phyloP scores from a whole-genome alignment of 495 filamentous ascomycete genomes.

The Penicillium ochrochloron region DNA sequence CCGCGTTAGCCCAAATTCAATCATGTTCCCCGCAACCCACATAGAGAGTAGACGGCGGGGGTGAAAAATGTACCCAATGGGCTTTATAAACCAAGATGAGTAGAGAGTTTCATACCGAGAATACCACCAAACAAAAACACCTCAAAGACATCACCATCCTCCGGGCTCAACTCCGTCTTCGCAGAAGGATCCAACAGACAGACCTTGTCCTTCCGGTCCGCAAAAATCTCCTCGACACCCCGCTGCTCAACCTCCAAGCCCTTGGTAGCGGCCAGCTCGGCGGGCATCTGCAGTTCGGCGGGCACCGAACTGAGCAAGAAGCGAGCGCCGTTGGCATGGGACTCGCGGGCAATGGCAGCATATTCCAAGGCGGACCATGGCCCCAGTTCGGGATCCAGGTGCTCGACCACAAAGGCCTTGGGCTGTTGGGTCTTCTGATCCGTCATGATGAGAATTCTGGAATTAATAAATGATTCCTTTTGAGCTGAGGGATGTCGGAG shows the following conservation, averaged over 20 bases:
- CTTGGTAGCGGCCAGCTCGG: slow-evolving; percentile 58
- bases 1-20: slow-evolving; percentile 21
- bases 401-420: slow-evolving; percentile 82
- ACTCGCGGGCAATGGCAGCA: slow-evolving; percentile 80
- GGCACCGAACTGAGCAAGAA: slow-evolving; percentile 90
- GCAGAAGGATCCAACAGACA: slow-evolving; percentile 91
- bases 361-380: slow-evolving; percentile 94
- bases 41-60: slow-evolving; percentile 1
- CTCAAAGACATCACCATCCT: slow-evolving; percentile 82
- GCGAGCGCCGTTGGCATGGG: slow-evolving; percentile 62
- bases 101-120: slow-evolving; percentile 64
- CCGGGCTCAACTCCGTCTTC: slow-evolving; percentile 75
- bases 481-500: background rate
- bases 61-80: background rate
- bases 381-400: slow-evolving; percentile 92
- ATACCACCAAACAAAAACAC: slow-evolving; percentile 96
- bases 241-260: slow-evolving; percentile 69
- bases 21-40: slow-evolving; percentile 5
- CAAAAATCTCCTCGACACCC: slow-evolving; percentile 80
- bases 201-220: slow-evolving; percentile 66
- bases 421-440: slow-evolving; percentile 42
- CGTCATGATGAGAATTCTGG: slow-evolving; percentile 28
- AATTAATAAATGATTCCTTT: background rate
- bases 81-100: background rate
- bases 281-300: slow-evolving; percentile 65